Base-by-base conservation (phyloP, 1,284 basidiomycete genomes). In the Lentinus polychrous region DNA sequence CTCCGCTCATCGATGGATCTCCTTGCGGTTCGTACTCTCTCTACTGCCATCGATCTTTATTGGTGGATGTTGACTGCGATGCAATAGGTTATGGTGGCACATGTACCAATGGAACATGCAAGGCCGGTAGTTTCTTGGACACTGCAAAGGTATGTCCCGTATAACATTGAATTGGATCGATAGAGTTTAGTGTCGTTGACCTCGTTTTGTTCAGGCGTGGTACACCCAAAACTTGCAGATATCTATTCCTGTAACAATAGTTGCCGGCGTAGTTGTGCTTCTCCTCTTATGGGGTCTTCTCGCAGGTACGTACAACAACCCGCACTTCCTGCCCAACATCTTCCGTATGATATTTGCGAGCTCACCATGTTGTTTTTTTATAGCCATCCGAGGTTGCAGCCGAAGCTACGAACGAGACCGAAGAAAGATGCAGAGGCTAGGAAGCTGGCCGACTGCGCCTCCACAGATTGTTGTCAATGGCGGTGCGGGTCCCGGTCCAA, bases 1-100 rank as follows among this genome's bases (percentile, higher is more conserved):
- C 88, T 1, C 68, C 77, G 34, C 80, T 94, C 47, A 74, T 91
- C 42, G 88, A 94, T 61, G 92, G 92, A 10, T 93, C 91, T 18
- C 80, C 87, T 10, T 95, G 92, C 63, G 91, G 90, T 75, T 65
- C 55, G 74, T 64, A 35, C 17, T 31, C 31, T 22, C n/a, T n/a
- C n/a, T n/a, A n/a, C n/a, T n/a, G n/a, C n/a, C n/a, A n/a, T n/a
- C n/a, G n/a, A n/a, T n/a, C 33, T n/a, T 8, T 34, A 34, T 8
- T n/a, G 33, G 33, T n/a, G 33, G 10, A 7, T 18, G n/a, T 46
- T 24, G 38, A 8, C 14, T 31, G 15, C 20, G 24, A 45, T 49
- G 33, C 18, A 22, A 37, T 51, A 84, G 81, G 83, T 8, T 88
- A 80, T 58, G 86, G 82, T 33, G 89, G 89, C 18, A 75, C 74